phyloP scores from a whole-genome alignment of 2,329 filamentous ascomycete genomes.

The Colletotrichum abscissum region DNA sequence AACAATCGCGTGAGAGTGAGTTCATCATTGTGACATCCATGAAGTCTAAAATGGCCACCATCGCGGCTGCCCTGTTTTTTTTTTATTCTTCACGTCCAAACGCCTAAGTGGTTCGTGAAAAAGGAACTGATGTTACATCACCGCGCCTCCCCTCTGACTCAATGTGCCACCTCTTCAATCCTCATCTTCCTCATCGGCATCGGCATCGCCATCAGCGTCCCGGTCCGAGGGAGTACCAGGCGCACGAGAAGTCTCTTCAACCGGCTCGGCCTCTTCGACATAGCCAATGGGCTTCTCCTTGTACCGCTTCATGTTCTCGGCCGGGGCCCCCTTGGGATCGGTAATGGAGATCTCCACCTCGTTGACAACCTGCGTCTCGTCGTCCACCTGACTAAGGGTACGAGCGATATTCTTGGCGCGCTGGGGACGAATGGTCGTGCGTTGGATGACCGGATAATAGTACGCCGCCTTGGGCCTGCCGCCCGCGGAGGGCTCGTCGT shows the following conservation, averaged over 20 bases:
- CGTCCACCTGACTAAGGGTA: conserved; percentile 56
- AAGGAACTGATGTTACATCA: not conserved
- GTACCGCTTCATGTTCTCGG: conserved; percentile 63
- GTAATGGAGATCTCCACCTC: conserved; percentile 66
- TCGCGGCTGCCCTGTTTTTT: not conserved
- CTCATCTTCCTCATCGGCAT: conserved; percentile 58
- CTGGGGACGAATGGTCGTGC: conserved; percentile 70
- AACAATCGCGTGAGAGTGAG: not conserved
- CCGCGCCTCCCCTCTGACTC: not conserved
- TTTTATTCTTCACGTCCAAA: not conserved
- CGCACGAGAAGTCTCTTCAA: conserved; percentile 11
- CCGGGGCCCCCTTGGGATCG: conserved; percentile 66
- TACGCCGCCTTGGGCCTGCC: conserved; percentile 69
- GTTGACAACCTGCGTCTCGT: conserved; percentile 64
- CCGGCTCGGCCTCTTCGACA: conserved; percentile 47
- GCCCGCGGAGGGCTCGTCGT: conserved; percentile 54
- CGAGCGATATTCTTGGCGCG: conserved; percentile 72
- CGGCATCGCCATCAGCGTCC: conserved; percentile 55
- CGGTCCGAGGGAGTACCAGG: conserved; percentile 40
- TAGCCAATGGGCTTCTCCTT: conserved; percentile 63
- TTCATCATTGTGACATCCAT: not conserved
- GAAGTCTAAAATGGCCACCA: not conserved
- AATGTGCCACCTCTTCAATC: conserved; percentile 19
- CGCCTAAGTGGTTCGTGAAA: not conserved
- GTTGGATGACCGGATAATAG: conserved; percentile 77